A percentile compares a stretch with the other conserved stretches of the same genome.
Conservation (phyloP, 352 stramenopile species). For the Pythium chondricola region DNA sequence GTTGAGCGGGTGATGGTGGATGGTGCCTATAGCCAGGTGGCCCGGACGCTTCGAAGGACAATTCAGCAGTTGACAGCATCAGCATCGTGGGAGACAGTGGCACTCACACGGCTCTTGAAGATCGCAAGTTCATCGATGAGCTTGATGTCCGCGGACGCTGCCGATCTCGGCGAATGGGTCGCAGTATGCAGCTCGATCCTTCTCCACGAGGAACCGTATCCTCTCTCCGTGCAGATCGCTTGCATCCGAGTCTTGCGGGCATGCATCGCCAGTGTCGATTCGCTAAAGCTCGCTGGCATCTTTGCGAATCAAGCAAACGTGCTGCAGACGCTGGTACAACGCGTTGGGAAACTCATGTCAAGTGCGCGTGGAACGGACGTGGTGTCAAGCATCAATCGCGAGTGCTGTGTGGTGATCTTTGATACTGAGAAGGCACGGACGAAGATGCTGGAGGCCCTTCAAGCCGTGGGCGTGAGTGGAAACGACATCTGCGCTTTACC, state of each 20-base stretch:
- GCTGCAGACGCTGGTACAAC: constrained; percentile 1
- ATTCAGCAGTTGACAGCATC: too few species aligned
- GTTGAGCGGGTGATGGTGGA: not conserved
- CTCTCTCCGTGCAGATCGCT: not conserved
- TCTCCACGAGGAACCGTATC: too few species aligned
- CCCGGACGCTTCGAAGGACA: too few species aligned
- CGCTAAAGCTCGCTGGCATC: not conserved
- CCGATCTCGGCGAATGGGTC: too few species aligned
- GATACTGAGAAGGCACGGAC: constrained; percentile 31
- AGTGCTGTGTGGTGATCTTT: constrained; percentile 47
- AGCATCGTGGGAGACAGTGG: too few species aligned
- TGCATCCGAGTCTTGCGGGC: not conserved
- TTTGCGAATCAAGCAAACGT: not conserved
- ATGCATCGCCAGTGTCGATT: not conserved
- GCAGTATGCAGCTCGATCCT: too few species aligned
- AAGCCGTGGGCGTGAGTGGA: constrained; percentile 7
- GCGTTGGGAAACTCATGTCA: constrained; percentile 14
- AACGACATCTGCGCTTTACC: constrained; percentile 3
- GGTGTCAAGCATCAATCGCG: constrained; percentile 14
- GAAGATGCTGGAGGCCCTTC: constrained; percentile 41
- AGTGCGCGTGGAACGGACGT: constrained; percentile 6
- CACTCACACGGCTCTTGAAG: too few species aligned
- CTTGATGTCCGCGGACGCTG: too few species aligned
- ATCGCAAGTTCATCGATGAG: too few species aligned
- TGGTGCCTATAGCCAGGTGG: too few species aligned